A percentile compares a stretch with the other conserved stretches of the same genome.
Evolutionary conservation across 2,329 filamentous ascomycete genomes (phyloP).

Genomic region (Diaporthe sp.): DNA sequence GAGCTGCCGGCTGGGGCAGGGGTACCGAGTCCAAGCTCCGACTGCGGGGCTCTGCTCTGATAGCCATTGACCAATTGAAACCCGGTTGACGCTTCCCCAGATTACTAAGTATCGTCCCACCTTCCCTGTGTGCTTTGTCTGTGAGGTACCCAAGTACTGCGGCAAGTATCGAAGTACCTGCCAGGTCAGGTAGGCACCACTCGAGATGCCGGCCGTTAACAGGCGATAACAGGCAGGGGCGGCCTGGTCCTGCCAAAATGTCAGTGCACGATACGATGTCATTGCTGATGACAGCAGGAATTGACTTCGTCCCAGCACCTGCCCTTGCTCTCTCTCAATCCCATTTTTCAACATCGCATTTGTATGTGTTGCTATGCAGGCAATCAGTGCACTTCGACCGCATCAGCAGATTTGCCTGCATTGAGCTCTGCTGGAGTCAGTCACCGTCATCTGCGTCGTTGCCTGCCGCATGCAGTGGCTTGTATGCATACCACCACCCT

Average conservation of each 20-base stretch:
- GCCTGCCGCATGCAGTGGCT: conserved; percentile 1
- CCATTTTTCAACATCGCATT: not conserved
- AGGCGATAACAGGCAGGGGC: conserved; percentile 16
- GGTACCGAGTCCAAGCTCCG: conserved; percentile 1
- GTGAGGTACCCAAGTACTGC: not conserved
- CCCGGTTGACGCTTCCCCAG: not conserved
- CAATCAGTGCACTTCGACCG: not conserved
- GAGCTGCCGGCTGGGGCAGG: not conserved
- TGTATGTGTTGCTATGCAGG: not conserved
- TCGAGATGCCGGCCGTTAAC: conserved; percentile 5
- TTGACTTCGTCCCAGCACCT: not conserved
- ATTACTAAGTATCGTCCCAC: conserved; percentile 30
- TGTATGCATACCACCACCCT: conserved; percentile 4
- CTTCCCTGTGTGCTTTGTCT: not conserved
- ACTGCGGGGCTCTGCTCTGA: conserved; percentile 2
- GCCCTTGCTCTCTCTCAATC: not conserved
- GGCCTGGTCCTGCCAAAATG: conserved; percentile 26
- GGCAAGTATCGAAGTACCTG: not conserved
- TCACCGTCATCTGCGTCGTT: not conserved
- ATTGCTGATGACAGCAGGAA: not conserved
- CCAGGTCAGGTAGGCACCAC: not conserved
- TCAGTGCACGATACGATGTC: conserved; percentile 30
- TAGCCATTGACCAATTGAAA: conserved; percentile 24
- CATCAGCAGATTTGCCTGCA: not conserved
- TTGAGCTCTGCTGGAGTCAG: not conserved